These are phyloP conservation scores for Suillus brevipes DNA, from an alignment of 768 basidiomycete species.

Conservation along the genomic window DNA sequence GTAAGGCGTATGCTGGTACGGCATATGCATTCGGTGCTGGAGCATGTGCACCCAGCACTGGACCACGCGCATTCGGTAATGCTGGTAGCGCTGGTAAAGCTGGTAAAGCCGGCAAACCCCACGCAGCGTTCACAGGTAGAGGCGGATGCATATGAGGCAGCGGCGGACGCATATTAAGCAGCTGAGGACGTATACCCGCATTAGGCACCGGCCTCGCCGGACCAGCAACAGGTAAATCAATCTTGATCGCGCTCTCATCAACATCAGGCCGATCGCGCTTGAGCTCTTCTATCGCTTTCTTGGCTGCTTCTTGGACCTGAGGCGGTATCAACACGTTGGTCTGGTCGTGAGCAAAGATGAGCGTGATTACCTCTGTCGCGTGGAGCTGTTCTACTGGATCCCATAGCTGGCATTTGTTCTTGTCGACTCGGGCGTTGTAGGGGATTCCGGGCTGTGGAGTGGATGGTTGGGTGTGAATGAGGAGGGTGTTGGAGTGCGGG, in stretches of 20 bases:
- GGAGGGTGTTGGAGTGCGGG: neutral
- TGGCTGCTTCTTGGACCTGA: conserved; percentile 69
- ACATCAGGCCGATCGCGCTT: conserved; percentile 62
- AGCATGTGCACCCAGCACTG: neutral
- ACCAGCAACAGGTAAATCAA: conserved; percentile 57
- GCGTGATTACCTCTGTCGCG: conserved; percentile 53
- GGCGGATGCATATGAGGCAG: neutral
- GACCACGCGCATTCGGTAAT: neutral
- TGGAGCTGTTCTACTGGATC: conserved; percentile 67
- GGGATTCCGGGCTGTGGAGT: conserved; percentile 24
- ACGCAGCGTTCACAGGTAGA: neutral
- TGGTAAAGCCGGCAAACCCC: neutral
- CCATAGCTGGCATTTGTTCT: conserved; percentile 65
- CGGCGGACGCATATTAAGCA: conserved; percentile 5
- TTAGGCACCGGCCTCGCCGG: conserved; percentile 18
- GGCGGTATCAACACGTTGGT: neutral
- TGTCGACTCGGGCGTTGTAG: conserved; percentile 22
- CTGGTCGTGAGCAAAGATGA: no score
- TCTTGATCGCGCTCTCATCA: conserved; percentile 56
- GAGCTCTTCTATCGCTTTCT: conserved; percentile 64
- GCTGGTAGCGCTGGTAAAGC: neutral
- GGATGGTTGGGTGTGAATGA: neutral
- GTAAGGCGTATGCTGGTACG: neutral
- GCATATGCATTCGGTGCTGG: neutral
- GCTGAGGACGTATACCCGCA: no score